Evolutionary conservation across 495 filamentous ascomycete genomes (phyloP), one percentile per base, ranked within the genome.

Genomic region (Glarea lozoyensis): DNA sequence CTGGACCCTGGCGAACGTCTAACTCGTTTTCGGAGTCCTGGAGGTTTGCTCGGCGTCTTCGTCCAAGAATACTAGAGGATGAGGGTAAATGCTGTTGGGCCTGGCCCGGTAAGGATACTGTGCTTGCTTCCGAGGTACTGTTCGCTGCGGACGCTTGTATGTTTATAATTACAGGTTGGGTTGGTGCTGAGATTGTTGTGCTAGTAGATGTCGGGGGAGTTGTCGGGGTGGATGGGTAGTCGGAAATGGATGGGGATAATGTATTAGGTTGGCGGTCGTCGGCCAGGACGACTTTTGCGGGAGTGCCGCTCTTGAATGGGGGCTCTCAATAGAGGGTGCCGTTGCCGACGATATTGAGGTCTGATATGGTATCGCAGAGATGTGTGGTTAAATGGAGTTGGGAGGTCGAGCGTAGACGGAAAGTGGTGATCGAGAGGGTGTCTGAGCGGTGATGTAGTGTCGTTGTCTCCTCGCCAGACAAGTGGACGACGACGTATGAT

Each of bases 191-290:
- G 58, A 57, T 31, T 38, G 48, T 44, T 42, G 60, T 66, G 63
- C 56, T 59, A 47, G 62, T 41, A 50, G 67, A 48, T 52, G 48
- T 37, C 37, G 46, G 54, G 48, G 61, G 54, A 42, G 50, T 18
- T 44, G 57, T 65, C 63, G 64, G 62, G 51, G 60, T 60, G 56
- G 58, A 62, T 61, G 63, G 60, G 58, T 56, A 54, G 65, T 66
- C 66, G 65, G 69, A 51, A 43, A 38, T 54, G 54, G 44, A 53
- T 54, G 47, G 48, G 54, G 54, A 56, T 50, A 42, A 41, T 47
- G 42, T 48, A 45, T 24, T 32, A 18, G 45, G 37, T 46, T 54
- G 60, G 60, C 34, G 57, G 56, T 59, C 55, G 64, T 64, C 64
- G 60, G 64, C 64, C 64, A 67, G 62, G 61, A 62, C 64, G 64